Conservation (phyloP, 805 yeast genomes). For the Jamesozyma rosinii region DNA sequence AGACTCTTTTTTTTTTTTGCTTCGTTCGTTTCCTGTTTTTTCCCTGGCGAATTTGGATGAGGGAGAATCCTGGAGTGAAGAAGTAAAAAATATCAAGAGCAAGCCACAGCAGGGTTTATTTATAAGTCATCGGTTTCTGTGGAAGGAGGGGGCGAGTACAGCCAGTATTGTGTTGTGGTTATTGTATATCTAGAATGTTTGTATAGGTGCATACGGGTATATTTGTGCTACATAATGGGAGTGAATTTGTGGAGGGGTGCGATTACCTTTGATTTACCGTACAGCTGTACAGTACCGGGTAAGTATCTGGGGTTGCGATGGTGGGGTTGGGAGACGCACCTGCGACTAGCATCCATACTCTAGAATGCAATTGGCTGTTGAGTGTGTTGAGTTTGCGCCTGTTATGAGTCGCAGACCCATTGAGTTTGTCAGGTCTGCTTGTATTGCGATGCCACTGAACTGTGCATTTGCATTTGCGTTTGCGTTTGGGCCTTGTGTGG, state of each 20-base stretch:
- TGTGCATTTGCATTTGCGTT: slow-evolving; percentile 1
- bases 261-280: too few species aligned
- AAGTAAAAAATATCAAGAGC: too few species aligned
- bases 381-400: slow-evolving; percentile 9
- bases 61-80: not conserved
- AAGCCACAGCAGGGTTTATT: too few species aligned
- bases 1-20: not conserved
- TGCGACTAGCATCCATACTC: not conserved
- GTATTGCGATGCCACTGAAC: slow-evolving; percentile 21
- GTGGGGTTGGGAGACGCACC: not conserved
- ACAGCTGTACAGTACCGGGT: too few species aligned
- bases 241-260: too few species aligned
- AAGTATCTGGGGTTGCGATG: not conserved
- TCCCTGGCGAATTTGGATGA: not conserved
- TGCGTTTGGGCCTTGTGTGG: too few species aligned
- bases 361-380: slow-evolving; percentile 1
- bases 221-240: too few species aligned
- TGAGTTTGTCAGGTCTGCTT: slow-evolving; percentile 17
- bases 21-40: not conserved
- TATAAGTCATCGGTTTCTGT: too few species aligned
- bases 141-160: too few species aligned
- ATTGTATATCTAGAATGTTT: too few species aligned
- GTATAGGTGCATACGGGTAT: too few species aligned
- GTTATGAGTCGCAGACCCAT: slow-evolving; percentile 19
- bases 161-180: too few species aligned